Evolutionary conservation across 495 filamentous ascomycete genomes (phyloP), one percentile per base, ranked within the genome.

Genomic region (Amorphotheca resinae): DNA sequence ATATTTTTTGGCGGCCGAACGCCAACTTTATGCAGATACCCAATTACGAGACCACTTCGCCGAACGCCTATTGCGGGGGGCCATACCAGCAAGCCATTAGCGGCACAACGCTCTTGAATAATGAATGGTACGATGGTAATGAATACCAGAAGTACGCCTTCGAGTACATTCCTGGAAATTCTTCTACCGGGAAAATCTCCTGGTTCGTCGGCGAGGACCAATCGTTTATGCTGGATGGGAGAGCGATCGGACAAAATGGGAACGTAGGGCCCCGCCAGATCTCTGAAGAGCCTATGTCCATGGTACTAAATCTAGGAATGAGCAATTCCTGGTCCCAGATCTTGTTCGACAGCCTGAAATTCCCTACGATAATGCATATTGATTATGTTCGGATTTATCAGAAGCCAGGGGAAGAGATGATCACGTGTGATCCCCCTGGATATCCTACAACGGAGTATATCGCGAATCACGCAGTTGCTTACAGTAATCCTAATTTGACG

Each of bases 331-430:
- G 84, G 52, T 70, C 77, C 0, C 57, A 60, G 6, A 64, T 86
- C 39, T 67, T 83, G 40, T 57, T 72, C 33, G 60, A 53, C 0
- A 60, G 64, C n/a, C 66, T 85, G 22, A 48, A 48, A 14, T 67
- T 84, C 48, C 82, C 82, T 11, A 79, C 78, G 0, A 73, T 68
- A 38, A 76, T 85, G 70, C 72, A 79, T 1, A 64, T 87, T 37
- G 82, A 87, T 52, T 85, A 83, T 54, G 64, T 87, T 23, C 71
- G 82, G 5, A 80, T 85, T 39, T 87, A 84, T 53, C 81, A 86
- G 57, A 70, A 77, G 45, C 62, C 70, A 5, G 72, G 72, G 38
- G 11, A 52, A 8, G 16, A 21, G 25, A 73, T 68, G 38, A 59
- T 86, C 17, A 82, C 79, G 20, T 86, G 82, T 59, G 82, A 87